Conservation (phyloP, 139 green algal genomes). For the Desmodesmus armatus region DNA sequence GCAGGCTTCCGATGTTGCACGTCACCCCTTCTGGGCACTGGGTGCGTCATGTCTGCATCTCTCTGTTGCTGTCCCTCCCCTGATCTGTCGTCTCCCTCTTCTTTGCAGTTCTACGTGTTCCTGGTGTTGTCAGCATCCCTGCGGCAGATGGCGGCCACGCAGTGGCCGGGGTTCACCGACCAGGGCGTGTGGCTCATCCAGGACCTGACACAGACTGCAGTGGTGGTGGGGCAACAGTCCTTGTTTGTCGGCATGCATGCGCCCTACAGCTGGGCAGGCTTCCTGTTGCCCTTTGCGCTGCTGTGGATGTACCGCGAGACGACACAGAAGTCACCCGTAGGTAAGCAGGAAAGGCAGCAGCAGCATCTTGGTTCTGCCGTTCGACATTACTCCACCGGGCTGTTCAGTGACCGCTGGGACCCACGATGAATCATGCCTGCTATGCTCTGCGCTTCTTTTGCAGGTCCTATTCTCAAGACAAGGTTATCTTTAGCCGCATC, state of each 20-base stretch:
- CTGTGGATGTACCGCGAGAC: conserved; percentile 65
- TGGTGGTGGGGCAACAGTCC: no score
- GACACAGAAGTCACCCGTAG: conserved; percentile 48
- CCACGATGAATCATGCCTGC: no score
- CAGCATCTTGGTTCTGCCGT: no score
- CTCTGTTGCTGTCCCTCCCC: not conserved
- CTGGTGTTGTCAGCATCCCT: conserved; percentile 66
- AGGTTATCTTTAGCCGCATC: not conserved
- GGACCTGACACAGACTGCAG: conserved; percentile 76
- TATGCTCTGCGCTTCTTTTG: no score
- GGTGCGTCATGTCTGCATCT: not conserved
- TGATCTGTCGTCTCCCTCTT: not conserved
- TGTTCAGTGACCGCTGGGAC: no score
- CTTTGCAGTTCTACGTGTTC: conserved; percentile 78
- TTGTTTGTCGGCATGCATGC: conserved; percentile 38
- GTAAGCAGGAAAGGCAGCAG: not conserved
- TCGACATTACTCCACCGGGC: no score
- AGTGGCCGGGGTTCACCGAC: conserved; percentile 72
- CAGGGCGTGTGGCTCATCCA: conserved; percentile 78
- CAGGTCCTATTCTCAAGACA: no score
- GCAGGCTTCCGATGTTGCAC: not conserved
- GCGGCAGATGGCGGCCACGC: conserved; percentile 65
- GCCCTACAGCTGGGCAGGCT: conserved; percentile 57
- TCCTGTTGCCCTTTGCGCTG: conserved; percentile 64
- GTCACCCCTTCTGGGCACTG: no score